Conservation (phyloP, 2,329 filamentous ascomycete genomes). For the Chaetomiaceae sp. region DNA sequence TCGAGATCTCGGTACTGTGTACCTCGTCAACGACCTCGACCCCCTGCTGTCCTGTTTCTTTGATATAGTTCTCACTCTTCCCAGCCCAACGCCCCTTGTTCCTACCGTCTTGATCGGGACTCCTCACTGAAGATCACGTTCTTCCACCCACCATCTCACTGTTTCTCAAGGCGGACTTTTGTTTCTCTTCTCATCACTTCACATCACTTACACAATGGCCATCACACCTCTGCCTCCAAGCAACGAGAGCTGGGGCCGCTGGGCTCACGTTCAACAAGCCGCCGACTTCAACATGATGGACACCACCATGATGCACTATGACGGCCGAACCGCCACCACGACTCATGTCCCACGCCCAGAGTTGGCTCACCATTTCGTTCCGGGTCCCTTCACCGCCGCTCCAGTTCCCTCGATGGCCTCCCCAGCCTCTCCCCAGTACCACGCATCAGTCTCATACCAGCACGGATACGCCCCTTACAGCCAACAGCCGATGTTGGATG, state of each 20-base stretch:
- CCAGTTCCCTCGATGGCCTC: conserved; percentile 36
- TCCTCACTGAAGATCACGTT: neutral
- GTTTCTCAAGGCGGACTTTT: no score
- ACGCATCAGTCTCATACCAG: conserved; percentile 38
- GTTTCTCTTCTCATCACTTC: neutral
- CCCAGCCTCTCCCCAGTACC: conserved; percentile 41
- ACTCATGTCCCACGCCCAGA: conserved; percentile 40
- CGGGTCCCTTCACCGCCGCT: conserved; percentile 42
- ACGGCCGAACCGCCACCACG: conserved; percentile 38
- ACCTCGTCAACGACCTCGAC: neutral
- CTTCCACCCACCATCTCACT: neutral
- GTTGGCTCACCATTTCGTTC: conserved; percentile 45
- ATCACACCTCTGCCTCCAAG: conserved; percentile 44
- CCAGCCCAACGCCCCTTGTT: neutral
- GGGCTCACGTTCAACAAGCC: conserved; percentile 43
- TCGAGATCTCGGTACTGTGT: neutral
- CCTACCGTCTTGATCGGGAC: neutral
- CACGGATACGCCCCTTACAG: conserved; percentile 41
- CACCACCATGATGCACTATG: conserved; percentile 45
- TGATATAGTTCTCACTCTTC: conserved; percentile 7
- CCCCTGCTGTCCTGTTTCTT: neutral
- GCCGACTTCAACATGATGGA: conserved; percentile 48
- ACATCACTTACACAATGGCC: conserved; percentile 39
- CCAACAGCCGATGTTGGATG: conserved; percentile 27
- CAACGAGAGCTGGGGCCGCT: conserved; percentile 51